Conservation (phyloP, 176 grass and related monocot species). For the Bothriochloa decipiens region DNA sequence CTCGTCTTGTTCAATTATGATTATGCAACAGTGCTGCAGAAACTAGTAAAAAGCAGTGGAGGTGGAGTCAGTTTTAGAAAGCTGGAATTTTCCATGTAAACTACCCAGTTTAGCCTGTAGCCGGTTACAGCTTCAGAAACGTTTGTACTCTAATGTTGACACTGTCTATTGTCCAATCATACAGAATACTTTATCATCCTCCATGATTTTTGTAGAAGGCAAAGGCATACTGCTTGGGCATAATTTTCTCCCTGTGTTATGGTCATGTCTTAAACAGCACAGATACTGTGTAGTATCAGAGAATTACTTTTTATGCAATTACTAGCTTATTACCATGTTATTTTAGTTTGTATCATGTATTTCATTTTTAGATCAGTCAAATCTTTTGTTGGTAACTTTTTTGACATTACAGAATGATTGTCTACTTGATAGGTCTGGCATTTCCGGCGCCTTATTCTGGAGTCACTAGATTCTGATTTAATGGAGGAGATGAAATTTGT, state of each 20-base stretch:
- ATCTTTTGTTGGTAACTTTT: neutral
- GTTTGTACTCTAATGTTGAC: neutral
- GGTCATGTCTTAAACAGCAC: neutral
- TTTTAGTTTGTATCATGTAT: slow-evolving; percentile 7
- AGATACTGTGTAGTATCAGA: neutral
- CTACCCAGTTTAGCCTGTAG: neutral
- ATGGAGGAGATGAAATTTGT: slow-evolving; percentile 75
- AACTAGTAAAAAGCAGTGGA: neutral
- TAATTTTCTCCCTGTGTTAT: neutral
- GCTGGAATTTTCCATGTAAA: neutral
- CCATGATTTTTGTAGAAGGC: neutral
- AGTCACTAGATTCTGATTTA: slow-evolving; percentile 69
- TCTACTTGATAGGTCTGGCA: slow-evolving; percentile 80
- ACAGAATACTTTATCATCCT: neutral
- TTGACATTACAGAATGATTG: slow-evolving; percentile 16
- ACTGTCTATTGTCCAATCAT: neutral
- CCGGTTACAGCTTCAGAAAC: neutral
- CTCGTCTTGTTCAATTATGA: neutral
- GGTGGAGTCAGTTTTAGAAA: neutral
- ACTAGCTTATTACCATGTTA: neutral
- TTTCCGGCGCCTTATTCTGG: slow-evolving; percentile 92
- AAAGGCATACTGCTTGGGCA: neutral
- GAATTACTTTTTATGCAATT: neutral
- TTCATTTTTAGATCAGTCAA: slow-evolving; percentile 15
- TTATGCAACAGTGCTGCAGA: neutral